These are phyloP conservation scores for Citrus medica DNA, from an alignment of 345 rosid genomes.

Conservation along the genomic window DNA sequence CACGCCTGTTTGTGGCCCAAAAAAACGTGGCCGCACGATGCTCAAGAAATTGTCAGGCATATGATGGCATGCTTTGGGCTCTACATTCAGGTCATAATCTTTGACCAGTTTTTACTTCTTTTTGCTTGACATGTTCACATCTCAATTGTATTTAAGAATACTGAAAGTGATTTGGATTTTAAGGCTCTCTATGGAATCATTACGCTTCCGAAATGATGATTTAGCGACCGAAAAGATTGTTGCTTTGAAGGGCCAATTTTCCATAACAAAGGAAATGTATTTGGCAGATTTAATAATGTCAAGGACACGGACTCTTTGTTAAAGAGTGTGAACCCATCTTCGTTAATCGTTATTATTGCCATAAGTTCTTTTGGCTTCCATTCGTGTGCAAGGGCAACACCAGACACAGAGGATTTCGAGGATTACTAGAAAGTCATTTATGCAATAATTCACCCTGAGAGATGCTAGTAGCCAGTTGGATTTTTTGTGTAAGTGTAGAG, in stretches of 20 bases:
- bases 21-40: conserved; percentile 23
- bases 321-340: not conserved
- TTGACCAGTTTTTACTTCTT: conserved; percentile 19
- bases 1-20: conserved; percentile 15
- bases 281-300: too few species aligned
- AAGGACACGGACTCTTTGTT: too few species aligned
- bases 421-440: not conserved
- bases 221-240: too few species aligned
- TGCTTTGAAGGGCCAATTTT: not conserved
- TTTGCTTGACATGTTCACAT: not conserved
- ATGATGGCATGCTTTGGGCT: not conserved
- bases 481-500: not conserved
- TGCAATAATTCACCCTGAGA: not conserved
- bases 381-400: not conserved
- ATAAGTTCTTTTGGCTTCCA: not conserved
- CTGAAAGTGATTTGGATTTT: not conserved
- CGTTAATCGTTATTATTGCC: not conserved
- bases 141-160: not conserved
- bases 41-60: not conserved
- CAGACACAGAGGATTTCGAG: conserved; percentile 2
- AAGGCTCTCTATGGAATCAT: not conserved
- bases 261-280: not conserved
- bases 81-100: conserved; percentile 8
- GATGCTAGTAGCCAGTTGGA: not conserved
- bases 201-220: not conserved